Percentiles rank a stretch among this genome's conserved stretches.
These are phyloP conservation scores for Phytophthora foliorum DNA, from an alignment of 352 stramenopile genomes.

Conservation along the genomic window DNA sequence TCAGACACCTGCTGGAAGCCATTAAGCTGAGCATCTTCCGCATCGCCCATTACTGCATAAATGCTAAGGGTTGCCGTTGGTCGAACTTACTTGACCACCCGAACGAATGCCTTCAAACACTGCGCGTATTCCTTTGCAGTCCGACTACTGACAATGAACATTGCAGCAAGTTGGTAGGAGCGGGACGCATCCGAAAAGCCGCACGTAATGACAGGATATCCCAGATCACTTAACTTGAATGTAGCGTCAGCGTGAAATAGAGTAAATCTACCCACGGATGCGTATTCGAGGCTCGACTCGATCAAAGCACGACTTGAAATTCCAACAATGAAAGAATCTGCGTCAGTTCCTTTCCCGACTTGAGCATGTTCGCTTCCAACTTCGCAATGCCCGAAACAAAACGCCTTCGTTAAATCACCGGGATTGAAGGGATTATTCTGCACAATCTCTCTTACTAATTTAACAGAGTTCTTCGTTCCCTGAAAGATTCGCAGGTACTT, in stretches of 20 bases:
- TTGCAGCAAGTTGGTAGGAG: neutral
- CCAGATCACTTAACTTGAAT: neutral
- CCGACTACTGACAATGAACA: neutral
- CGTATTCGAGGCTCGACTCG: neutral
- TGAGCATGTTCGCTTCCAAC: neutral
- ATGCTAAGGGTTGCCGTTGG: too few species aligned
- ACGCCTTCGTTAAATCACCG: neutral
- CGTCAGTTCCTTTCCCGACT: neutral
- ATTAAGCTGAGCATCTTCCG: too few species aligned
- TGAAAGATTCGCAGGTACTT: conserved; percentile 6
- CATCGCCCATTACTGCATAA: too few species aligned
- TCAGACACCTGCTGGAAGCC: too few species aligned
- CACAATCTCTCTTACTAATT: conserved; percentile 1
- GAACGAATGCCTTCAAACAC: neutral
- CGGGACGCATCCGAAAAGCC: neutral
- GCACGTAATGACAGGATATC: neutral
- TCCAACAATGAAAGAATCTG: neutral
- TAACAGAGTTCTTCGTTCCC: conserved; percentile 3
- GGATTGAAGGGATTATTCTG: conserved; percentile 5
- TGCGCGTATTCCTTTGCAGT: neutral
- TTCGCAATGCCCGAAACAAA: neutral
- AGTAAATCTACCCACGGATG: neutral
- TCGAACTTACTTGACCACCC: neutral
- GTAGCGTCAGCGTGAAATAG: neutral
- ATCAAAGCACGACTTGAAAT: neutral